Base-by-base conservation (phyloP, 495 filamentous ascomycete genomes). In the Darksidea phi region DNA sequence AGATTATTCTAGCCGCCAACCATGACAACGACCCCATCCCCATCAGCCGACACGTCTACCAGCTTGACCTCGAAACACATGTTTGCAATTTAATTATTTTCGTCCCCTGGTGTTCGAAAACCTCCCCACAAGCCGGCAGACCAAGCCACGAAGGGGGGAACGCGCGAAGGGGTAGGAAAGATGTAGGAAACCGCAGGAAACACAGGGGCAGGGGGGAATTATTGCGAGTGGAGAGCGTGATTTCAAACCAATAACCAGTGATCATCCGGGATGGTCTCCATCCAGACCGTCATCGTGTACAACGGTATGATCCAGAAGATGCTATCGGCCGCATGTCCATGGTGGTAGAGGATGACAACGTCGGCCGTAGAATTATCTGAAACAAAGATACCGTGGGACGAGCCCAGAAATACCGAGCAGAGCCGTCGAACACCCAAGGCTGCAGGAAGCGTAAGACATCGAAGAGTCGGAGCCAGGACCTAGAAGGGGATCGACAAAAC, bases 81-180 rank as follows among this genome's bases (percentile, higher is more conserved):
- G 49, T 42, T 56, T 68, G 32, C 64, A 67, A 67, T 68, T 68
- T 68, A 58, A 49, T 6, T 54, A 52, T 65, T 41, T 42, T 66
- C 66, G 54, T 69, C 62, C 66, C 66, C 66, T 66, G 57, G 34
- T 36, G 36, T 55, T 49, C 55, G 28, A 52, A 63, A 65, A 69
- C 66, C 66, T 66, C 66, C 66, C 66, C 66, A 66, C 50, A 59
- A 50, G 66, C 66, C 63, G 62, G 66, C 51, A 69, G 66, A 68
- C 66, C 62, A 69, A 62, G 53, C 53, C 61, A 61, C 32, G 57
- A 48, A 54, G 57, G 57, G 50, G 59, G 36, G 36, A 48, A 55
- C 38, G 55, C 25, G 45, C 32, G 13, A 48, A 55, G 34, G 28
- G 34, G 46, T 18, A 21, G 48, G 51, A 20, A n/a, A 43, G 28